Evolutionary conservation across 768 basidiomycete species (phyloP).

Genomic region (Suillus subluteus): DNA sequence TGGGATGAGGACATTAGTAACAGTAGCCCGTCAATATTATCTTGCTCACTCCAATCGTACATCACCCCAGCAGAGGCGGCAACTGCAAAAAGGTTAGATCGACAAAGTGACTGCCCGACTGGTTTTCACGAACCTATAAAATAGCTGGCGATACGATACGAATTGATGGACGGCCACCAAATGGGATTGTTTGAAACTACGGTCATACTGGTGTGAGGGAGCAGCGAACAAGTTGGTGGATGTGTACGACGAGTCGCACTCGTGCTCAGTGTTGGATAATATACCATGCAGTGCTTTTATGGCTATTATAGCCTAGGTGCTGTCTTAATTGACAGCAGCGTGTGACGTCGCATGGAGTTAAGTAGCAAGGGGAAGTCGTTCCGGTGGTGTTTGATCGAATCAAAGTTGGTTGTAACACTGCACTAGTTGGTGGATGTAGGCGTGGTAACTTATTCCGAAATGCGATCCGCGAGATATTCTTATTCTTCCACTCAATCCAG

Average conservation of each 20-base stretch:
- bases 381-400: neutral
- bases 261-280: neutral
- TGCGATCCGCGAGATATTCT: neutral
- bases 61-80: neutral
- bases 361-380: neutral
- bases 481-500: no score
- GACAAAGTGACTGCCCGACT: neutral
- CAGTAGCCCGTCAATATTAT: no score
- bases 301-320: neutral
- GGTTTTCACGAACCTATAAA: neutral
- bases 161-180: neutral
- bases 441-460: neutral
- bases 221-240: neutral
- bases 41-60: constrained; percentile 3
- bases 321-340: neutral
- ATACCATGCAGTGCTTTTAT: neutral
- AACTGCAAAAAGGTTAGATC: neutral
- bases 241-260: neutral
- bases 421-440: neutral
- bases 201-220: neutral
- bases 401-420: neutral
- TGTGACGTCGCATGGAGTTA: neutral
- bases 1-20: no score
- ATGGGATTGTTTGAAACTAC: neutral
- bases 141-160: neutral